Percentiles rank a stretch among this genome's conserved stretches.
Conservation (phyloP, 176 grass and related monocot species). For the Cenchrus americanus region DNA sequence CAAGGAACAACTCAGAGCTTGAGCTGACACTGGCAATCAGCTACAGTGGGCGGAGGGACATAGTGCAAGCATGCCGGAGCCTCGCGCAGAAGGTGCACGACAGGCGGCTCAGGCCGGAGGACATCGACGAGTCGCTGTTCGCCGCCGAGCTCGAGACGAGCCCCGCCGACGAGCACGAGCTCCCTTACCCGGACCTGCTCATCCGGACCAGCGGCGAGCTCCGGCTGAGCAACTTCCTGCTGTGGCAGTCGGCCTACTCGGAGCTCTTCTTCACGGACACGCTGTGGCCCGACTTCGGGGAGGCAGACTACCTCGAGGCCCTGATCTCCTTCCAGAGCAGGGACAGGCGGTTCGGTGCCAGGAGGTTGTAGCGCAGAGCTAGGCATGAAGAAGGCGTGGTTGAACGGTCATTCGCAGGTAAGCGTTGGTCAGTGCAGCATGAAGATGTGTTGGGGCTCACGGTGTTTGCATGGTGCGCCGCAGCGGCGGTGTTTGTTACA, state of each 20-base stretch:
- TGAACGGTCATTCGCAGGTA: conserved; percentile 5
- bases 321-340: conserved; percentile 62
- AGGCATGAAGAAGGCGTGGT: conserved; percentile 1
- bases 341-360: conserved; percentile 62
- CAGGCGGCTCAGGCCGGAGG: conserved; percentile 53
- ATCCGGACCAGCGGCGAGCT: conserved; percentile 80
- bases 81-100: conserved; percentile 56
- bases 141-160: conserved; percentile 62
- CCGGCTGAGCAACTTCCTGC: conserved; percentile 86
- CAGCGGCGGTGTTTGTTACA: neutral
- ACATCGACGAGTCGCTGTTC: conserved; percentile 64
- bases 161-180: conserved; percentile 20
- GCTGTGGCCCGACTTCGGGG: conserved; percentile 71
- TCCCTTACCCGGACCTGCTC: conserved; percentile 66
- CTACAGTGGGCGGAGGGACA: conserved; percentile 70
- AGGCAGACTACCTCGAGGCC: conserved; percentile 63
- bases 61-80: conserved; percentile 59
- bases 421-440: conserved; percentile 5
- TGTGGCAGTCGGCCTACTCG: conserved; percentile 81
- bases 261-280: conserved; percentile 83
- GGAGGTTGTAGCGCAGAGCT: conserved; percentile 29
- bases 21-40: conserved; percentile 60
- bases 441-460: neutral
- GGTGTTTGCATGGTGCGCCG: neutral
- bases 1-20: conserved; percentile 55